A percentile compares a stretch with the other conserved stretches of the same genome.
phyloP scores from a whole-genome alignment of 2,329 filamentous ascomycete species.

The Gyromitra esculenta region DNA sequence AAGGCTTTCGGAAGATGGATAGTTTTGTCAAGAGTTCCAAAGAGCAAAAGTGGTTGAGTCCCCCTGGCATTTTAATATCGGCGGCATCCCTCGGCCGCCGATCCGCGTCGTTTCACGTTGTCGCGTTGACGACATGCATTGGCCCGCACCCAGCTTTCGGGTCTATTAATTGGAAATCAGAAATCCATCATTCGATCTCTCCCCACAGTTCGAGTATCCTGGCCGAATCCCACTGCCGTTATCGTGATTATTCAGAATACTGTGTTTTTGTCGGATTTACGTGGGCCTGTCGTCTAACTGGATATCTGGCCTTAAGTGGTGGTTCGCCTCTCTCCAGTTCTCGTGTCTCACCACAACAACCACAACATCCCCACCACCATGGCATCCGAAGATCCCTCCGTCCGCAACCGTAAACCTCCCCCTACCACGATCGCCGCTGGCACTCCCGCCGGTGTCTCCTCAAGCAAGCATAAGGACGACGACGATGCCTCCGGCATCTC shows the following conservation, averaged over 20 bases:
- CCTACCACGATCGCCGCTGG: constrained; percentile 34
- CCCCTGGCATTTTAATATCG: constrained; percentile 32
- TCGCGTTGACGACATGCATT: constrained; percentile 20
- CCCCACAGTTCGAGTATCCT: constrained; percentile 3
- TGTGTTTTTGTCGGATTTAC: neutral
- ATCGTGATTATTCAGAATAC: neutral
- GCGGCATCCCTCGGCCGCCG: constrained; percentile 35
- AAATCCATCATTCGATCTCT: constrained; percentile 1
- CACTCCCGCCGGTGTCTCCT: constrained; percentile 27
- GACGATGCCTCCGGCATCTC: constrained; percentile 59
- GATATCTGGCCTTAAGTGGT: constrained; percentile 38
- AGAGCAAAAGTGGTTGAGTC: neutral
- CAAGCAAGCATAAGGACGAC: constrained; percentile 52
- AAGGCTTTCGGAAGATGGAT: neutral
- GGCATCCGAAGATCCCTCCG: constrained; percentile 40
- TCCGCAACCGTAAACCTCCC: constrained; percentile 51
- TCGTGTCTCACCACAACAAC: constrained; percentile 16
- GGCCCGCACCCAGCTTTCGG: constrained; percentile 7
- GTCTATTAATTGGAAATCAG: constrained; percentile 7
- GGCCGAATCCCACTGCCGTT: neutral
- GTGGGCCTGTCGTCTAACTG: neutral
- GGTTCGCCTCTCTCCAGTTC: neutral
- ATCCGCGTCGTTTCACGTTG: constrained; percentile 9
- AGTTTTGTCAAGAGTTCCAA: neutral
- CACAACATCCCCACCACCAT: constrained; percentile 24